Evolutionary conservation across 306 rosid species (phyloP).

Genomic region (Clitoria ternatea): DNA sequence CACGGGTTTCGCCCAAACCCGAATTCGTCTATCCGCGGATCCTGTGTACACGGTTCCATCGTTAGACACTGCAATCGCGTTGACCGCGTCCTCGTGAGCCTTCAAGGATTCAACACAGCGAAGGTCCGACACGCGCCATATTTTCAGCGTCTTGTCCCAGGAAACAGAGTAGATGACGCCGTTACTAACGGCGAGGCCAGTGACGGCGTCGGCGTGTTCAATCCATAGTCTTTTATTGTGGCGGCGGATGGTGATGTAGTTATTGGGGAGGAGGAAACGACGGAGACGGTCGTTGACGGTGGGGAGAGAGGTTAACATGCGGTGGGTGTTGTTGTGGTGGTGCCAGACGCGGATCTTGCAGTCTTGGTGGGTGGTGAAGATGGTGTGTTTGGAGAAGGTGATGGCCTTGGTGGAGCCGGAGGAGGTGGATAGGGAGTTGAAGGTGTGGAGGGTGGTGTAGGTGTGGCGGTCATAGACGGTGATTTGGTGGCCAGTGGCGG

Average conservation of each 20-base stretch:
- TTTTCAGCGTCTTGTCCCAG: conserved; percentile 77
- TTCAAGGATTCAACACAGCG: conserved; percentile 67
- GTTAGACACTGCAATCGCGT: conserved; percentile 65
- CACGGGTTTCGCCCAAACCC: conserved; percentile 62
- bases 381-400: conserved; percentile 32
- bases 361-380: conserved; percentile 83
- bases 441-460: conserved; percentile 27
- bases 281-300: conserved; percentile 66
- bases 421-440: conserved; percentile 38
- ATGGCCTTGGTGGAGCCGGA: conserved; percentile 73
- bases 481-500: conserved; percentile 59
- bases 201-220: conserved; percentile 79
- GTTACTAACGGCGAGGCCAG: conserved; percentile 52
- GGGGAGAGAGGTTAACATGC: conserved; percentile 54
- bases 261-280: conserved; percentile 61
- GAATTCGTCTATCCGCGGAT: conserved; percentile 61
- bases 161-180: conserved; percentile 78
- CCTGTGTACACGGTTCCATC: conserved; percentile 87
- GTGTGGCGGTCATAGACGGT: conserved; percentile 58
- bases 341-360: conserved; percentile 76
- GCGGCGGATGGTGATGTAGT: conserved; percentile 70
- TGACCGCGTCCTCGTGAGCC: conserved; percentile 89
- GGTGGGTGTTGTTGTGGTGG: conserved; percentile 12
- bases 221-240: conserved; percentile 78
- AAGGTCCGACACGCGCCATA: conserved; percentile 67